These are phyloP conservation scores for Hypoxylon sp. DNA, from an alignment of 2,329 filamentous ascomycete genomes.

Conservation along the genomic window DNA sequence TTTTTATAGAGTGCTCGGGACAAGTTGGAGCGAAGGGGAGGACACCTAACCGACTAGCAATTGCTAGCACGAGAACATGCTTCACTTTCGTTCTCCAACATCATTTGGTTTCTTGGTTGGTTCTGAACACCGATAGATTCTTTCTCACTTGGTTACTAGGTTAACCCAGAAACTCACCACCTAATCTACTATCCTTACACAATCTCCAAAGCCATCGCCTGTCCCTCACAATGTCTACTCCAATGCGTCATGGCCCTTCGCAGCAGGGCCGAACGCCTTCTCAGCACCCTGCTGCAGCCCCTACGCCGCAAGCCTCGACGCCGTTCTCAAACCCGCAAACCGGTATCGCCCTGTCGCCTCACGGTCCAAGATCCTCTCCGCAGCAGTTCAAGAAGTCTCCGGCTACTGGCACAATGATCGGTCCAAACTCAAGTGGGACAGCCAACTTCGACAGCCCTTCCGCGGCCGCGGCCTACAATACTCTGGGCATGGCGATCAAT, in stretches of 20 bases:
- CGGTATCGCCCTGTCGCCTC: constrained; percentile 70
- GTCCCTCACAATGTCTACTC: constrained; percentile 50
- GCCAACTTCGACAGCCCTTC: constrained; percentile 75
- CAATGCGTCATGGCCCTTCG: constrained; percentile 58
- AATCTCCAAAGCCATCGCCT: neutral
- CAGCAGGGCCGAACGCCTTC: constrained; percentile 65
- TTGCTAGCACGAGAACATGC: neutral
- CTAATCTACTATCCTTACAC: neutral
- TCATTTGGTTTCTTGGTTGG: constrained; percentile 11
- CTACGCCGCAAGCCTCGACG: constrained; percentile 75
- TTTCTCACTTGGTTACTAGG: neutral
- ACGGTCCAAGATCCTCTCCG: constrained; percentile 69
- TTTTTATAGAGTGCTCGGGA: neutral
- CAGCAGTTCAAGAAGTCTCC: constrained; percentile 75
- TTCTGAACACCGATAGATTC: neutral
- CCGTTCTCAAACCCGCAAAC: constrained; percentile 70
- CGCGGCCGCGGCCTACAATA: constrained; percentile 71
- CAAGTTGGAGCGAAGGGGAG: constrained; percentile 10
- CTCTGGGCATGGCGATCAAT: constrained; percentile 60
- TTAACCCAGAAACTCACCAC: neutral
- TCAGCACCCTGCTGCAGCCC: constrained; percentile 62
- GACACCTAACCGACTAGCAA: neutral
- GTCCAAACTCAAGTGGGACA: constrained; percentile 59
- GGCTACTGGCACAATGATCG: constrained; percentile 61
- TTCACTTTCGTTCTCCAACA: neutral